Percentiles rank a stretch among this genome's conserved stretches.
Evolutionary conservation across 2,329 filamentous ascomycete species (phyloP).

Genomic region (Diaporthe sp.): DNA sequence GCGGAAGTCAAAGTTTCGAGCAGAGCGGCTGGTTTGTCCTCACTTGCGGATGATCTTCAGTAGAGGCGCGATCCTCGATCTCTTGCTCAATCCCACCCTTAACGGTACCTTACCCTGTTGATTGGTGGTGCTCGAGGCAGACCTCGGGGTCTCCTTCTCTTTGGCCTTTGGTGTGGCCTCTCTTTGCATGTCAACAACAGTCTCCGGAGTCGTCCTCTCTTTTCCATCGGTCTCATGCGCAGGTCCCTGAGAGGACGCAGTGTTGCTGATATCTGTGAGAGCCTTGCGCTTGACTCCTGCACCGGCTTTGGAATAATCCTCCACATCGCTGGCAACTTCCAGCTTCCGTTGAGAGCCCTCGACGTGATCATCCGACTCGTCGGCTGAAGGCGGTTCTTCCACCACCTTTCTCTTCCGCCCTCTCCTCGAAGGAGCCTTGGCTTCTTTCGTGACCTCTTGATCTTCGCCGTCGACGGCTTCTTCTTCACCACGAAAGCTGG

Average conservation of each 20-base stretch:
- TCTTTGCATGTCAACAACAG: conserved; percentile 25
- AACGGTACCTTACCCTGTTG: conserved; percentile 57
- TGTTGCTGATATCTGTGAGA: conserved; percentile 40
- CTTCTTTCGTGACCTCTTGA: background rate
- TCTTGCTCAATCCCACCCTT: conserved; percentile 66
- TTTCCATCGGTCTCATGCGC: background rate
- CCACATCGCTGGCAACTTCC: background rate
- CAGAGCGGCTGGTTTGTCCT: background rate
- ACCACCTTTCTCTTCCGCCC: conserved; percentile 37
- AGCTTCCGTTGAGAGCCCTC: background rate
- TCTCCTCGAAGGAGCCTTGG: conserved; percentile 31
- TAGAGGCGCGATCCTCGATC: conserved; percentile 64
- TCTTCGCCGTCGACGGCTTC: background rate
- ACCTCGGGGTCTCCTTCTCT: conserved; percentile 36
- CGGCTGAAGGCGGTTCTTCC: conserved; percentile 2
- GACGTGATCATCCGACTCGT: background rate
- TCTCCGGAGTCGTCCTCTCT: background rate
- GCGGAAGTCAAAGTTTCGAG: background rate
- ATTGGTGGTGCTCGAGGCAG: conserved; percentile 36
- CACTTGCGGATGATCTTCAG: conserved; percentile 63
- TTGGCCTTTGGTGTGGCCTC: conserved; percentile 39
- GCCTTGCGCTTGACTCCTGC: conserved; percentile 14
- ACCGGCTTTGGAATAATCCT: background rate
- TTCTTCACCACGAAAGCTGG: background rate
- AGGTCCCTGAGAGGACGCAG: background rate